phyloP scores from a whole-genome alignment of 352 stramenopile genomes.

The Peronospora belbahrii region DNA sequence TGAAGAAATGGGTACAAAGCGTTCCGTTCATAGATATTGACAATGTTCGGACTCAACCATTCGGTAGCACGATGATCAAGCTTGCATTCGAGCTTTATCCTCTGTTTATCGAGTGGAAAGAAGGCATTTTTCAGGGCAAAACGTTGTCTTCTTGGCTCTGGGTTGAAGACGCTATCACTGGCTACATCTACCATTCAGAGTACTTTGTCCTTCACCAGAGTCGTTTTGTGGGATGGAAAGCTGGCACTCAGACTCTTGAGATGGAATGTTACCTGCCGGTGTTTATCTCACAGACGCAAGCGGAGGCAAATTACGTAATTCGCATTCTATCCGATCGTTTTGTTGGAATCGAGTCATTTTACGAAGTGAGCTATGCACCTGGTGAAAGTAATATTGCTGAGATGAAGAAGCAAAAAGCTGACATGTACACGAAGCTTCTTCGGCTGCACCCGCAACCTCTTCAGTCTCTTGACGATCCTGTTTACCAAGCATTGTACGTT shows the following conservation, averaged over 20 bases:
- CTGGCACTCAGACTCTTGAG: conserved; percentile 55
- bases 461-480: conserved; percentile 84
- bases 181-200: conserved; percentile 92
- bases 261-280: conserved; percentile 95
- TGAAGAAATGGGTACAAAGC: conserved; percentile 58
- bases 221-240: conserved; percentile 57
- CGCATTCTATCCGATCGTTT: conserved; percentile 94
- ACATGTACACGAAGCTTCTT: conserved; percentile 86
- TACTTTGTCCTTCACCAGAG: conserved; percentile 83
- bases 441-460: conserved; percentile 93
- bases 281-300: conserved; percentile 87
- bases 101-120: conserved; percentile 68
- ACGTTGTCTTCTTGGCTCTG: conserved; percentile 92
- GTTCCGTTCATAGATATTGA: conserved; percentile 65
- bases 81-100: conserved; percentile 77
- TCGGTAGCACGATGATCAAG: conserved; percentile 92
- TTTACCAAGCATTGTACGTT: conserved; percentile 89
- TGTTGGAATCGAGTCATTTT: conserved; percentile 91
- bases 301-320: conserved; percentile 89
- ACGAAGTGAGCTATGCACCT: conserved; percentile 57
- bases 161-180: conserved; percentile 93
- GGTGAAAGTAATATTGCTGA: conserved; percentile 25
- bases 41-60: conserved; percentile 86
- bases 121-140: conserved; percentile 46
- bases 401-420: conserved; percentile 46